A percentile compares a stretch with the other conserved stretches of the same genome.
Evolutionary conservation across 805 yeast species (phyloP).

Genomic region (Sungouiella blattae): DNA sequence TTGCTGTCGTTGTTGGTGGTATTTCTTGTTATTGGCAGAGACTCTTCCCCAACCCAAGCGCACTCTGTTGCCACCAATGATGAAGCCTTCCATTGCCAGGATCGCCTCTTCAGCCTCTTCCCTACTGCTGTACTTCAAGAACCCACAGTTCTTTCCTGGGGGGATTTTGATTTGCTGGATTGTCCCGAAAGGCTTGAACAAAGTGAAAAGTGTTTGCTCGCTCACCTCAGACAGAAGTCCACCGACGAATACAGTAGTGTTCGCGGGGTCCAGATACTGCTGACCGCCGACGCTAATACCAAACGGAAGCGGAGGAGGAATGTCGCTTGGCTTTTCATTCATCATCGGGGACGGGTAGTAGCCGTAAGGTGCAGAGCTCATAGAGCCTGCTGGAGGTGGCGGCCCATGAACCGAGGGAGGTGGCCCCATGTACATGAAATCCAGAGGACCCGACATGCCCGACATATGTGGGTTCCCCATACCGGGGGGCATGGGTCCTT

Average conservation of each 20-base stretch:
- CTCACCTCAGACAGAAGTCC: conserved; percentile 64
- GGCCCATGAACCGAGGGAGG: conserved; percentile 11
- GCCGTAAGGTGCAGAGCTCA: conserved; percentile 3
- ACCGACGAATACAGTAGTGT: conserved; percentile 77
- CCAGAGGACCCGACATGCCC: conserved; percentile 6
- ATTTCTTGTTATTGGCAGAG: conserved; percentile 30
- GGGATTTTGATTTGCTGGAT: conserved; percentile 72
- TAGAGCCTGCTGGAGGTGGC: conserved; percentile 11
- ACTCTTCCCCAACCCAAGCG: conserved; percentile 85
- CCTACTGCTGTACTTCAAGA: conserved; percentile 75
- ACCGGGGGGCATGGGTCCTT: neutral
- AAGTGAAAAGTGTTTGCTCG: conserved; percentile 55
- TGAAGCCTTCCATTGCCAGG: conserved; percentile 83
- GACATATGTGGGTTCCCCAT: neutral
- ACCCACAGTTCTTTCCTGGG: conserved; percentile 81
- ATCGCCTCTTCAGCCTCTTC: conserved; percentile 85
- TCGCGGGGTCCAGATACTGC: conserved; percentile 45
- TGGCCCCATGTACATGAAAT: conserved; percentile 13
- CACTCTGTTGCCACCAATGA: conserved; percentile 78
- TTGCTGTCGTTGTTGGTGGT: conserved; percentile 27
- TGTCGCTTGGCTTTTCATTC: conserved; percentile 1
- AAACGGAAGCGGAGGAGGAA: neutral
- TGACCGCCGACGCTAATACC: conserved; percentile 1
- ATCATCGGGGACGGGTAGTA: conserved; percentile 4
- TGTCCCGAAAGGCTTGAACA: conserved; percentile 73